A percentile compares a stretch with the other conserved stretches of the same genome.
phyloP scores from a whole-genome alignment of 2,329 filamentous ascomycete genomes.

The Metarhizium guizhouense region DNA sequence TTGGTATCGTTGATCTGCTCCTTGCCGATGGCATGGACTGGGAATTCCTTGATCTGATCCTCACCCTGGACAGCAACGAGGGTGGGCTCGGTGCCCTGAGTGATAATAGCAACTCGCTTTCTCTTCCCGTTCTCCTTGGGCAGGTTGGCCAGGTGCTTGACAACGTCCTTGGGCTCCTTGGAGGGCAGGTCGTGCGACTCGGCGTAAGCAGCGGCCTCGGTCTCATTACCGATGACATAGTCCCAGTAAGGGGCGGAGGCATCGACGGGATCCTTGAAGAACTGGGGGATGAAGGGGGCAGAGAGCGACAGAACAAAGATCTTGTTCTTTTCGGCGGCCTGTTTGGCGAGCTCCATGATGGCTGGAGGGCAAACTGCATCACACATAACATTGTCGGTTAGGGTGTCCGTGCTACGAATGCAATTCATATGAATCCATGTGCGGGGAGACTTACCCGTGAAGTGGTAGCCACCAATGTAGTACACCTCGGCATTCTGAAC shows the following conservation, averaged over 20 bases:
- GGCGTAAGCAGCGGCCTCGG: constrained; percentile 82
- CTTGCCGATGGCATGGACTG: constrained; percentile 69
- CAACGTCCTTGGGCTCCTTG: constrained; percentile 76
- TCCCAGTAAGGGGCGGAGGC: constrained; percentile 85
- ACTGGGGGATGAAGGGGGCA: constrained; percentile 90
- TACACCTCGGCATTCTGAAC: constrained; percentile 82
- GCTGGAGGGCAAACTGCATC: constrained; percentile 71
- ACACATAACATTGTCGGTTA: background rate
- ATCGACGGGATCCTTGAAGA: constrained; percentile 95
- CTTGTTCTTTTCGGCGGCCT: constrained; percentile 87
- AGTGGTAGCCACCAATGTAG: constrained; percentile 94
- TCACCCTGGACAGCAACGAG: constrained; percentile 70
- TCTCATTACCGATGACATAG: constrained; percentile 95
- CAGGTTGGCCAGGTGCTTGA: constrained; percentile 73
- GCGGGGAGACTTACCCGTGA: constrained; percentile 49
- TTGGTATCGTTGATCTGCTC: constrained; percentile 90
- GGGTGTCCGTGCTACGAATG: background rate
- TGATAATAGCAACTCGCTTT: constrained; percentile 81
- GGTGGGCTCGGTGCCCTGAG: constrained; percentile 88
- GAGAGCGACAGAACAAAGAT: constrained; percentile 84
- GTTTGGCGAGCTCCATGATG: constrained; percentile 80
- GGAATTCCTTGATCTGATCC: constrained; percentile 64
- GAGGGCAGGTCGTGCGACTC: constrained; percentile 67
- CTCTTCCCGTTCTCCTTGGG: constrained; percentile 87
- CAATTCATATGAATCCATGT: background rate